Evolutionary conservation across 1,139 yeast genomes (phyloP).

Genomic region (Zygosaccharomyces pseudobailii): DNA sequence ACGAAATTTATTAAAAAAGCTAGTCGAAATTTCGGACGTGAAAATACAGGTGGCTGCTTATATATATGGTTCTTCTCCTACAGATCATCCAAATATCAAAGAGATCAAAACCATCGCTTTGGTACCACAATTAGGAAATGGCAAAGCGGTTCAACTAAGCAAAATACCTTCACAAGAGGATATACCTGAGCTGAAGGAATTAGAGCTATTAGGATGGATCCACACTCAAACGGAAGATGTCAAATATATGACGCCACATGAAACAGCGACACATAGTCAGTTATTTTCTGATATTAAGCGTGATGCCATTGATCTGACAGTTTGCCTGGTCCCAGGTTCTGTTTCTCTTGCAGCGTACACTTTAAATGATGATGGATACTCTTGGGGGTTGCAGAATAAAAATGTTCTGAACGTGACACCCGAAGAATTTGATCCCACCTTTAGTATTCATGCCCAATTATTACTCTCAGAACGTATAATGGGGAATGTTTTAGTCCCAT

Average conservation of each 20-base stretch:
- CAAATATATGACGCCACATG: slow-evolving; percentile 61
- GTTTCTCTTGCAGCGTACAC: slow-evolving; percentile 68
- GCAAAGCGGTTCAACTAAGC: slow-evolving; percentile 62
- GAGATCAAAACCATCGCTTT: slow-evolving; percentile 73
- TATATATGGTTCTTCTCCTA: slow-evolving; percentile 71
- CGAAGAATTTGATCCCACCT: slow-evolving; percentile 56
- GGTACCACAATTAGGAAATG: slow-evolving; percentile 84
- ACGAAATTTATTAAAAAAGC: slow-evolving; percentile 69
- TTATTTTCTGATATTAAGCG: slow-evolving; percentile 35
- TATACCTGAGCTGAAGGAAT: slow-evolving; percentile 38
- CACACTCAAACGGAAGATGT: slow-evolving; percentile 71
- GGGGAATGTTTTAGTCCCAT: slow-evolving; percentile 87
- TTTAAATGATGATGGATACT: slow-evolving; percentile 57
- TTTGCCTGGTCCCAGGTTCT: slow-evolving; percentile 79
- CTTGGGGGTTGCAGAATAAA: slow-evolving; percentile 70
- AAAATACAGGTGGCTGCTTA: slow-evolving; percentile 80
- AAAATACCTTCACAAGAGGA: slow-evolving; percentile 40
- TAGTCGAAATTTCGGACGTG: slow-evolving; percentile 76
- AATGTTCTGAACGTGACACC: slow-evolving; percentile 47
- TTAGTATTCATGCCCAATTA: slow-evolving; percentile 63
- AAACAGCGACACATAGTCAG: slow-evolving; percentile 59
- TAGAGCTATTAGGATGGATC: slow-evolving; percentile 73
- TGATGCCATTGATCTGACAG: slow-evolving; percentile 54
- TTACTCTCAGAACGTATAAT: slow-evolving; percentile 68
- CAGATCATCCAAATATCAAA: slow-evolving; percentile 64